Base-by-base conservation (phyloP, 2,329 filamentous ascomycete genomes). In the Fusarium citri region DNA sequence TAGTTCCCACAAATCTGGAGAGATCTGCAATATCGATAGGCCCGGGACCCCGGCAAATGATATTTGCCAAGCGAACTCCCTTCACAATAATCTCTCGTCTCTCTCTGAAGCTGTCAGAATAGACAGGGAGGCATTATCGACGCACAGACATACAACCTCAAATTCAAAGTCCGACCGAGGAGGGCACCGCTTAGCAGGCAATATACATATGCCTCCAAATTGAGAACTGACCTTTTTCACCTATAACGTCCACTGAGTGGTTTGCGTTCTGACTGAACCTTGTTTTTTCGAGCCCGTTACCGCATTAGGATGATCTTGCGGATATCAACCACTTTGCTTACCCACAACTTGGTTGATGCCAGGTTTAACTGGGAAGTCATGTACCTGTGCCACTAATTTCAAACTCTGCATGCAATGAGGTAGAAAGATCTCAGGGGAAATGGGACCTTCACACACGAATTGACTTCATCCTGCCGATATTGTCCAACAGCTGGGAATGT, bases 181-280 rank as follows among this genome's bases (percentile, higher is more conserved):
- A 68, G 57, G 51, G 57, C 49, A 55, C 46, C 45, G 26, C 50
- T 49, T 25, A 51, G 40, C 48, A 31, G 16, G 16, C 10, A 18
- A 18, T 18, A 37, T 37, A 37, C 43, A 54, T 64, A 64, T 53
- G 34, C 41, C 23, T 41, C 45, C 42, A 55, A 68, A 55, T 60
- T 50, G 55, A 58, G 58, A 67, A 69, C 66, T 61, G 49, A 63
- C 43, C 49, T 54, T 50, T 28, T 28, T 46, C 42, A 51, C 46
- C 15, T 46, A 54, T 22, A 48, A 49, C 42, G 57, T 40, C 37
- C 47, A 62, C 37, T 64, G 57, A 55, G 51, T 59, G 67, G 54
- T 54, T 56, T 68, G 23, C 50, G 50, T 63, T 60, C 60, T 57
- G 63, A 31, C 68, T 71, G 68, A 71, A 70, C 68, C 63, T 70